These are phyloP conservation scores for Paecilomyces dactylethromorphus DNA, from an alignment of 2,329 filamentous ascomycete species.

Conservation along the genomic window DNA sequence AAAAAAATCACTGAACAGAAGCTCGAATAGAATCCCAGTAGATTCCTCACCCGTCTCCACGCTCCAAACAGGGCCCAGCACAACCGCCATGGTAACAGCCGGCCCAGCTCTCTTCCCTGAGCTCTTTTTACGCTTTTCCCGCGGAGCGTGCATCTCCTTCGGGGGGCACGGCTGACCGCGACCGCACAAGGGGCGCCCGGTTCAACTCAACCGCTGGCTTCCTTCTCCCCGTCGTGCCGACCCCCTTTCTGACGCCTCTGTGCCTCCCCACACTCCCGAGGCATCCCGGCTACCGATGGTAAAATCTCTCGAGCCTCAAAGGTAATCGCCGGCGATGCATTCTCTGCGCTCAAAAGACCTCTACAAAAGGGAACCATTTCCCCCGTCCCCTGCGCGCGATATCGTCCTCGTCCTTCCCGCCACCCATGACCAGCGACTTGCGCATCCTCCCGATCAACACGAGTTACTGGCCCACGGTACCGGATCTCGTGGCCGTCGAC, in stretches of 20 bases:
- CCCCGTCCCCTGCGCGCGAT: neutral
- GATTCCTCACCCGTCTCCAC: neutral
- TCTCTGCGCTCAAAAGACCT: no score
- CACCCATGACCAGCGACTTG: neutral
- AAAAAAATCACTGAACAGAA: no score
- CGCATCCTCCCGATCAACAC: neutral
- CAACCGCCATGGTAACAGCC: neutral
- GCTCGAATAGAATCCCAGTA: no score
- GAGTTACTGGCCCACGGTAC: neutral
- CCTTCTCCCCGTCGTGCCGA: neutral
- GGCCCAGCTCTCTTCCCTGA: neutral
- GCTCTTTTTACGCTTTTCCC: neutral
- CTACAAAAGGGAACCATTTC: no score
- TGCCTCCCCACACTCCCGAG: neutral
- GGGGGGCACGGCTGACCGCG: neutral
- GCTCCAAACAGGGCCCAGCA: no score
- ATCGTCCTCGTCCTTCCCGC: neutral
- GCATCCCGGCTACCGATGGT: slow-evolving; percentile 1
- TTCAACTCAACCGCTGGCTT: neutral
- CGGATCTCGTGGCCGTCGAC: neutral
- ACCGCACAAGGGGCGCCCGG: no score
- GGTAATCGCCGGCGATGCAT: no score
- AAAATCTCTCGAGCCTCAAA: neutral
- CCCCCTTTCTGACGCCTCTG: neutral
- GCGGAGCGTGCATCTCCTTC: neutral